Conservation (phyloP, 2,329 filamentous ascomycete species). For the Paramyrothecium sp. region DNA sequence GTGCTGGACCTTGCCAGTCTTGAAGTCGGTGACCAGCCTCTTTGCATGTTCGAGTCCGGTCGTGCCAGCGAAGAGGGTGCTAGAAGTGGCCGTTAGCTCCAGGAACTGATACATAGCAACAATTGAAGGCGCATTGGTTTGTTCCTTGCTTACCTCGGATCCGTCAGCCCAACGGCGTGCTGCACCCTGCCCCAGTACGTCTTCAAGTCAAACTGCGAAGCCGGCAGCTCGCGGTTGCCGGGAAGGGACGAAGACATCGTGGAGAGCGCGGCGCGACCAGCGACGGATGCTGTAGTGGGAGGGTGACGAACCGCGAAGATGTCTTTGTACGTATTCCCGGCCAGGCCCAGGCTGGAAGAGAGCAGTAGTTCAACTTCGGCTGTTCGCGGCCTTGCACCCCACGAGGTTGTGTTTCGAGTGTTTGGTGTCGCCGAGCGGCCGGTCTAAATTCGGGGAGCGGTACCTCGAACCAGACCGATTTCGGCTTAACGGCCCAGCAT, state of each 20-base stretch:
- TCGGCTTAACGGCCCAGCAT: neutral
- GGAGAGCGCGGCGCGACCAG: conserved; percentile 5
- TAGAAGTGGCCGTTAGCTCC: conserved; percentile 34
- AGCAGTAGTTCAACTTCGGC: neutral
- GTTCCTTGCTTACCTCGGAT: conserved; percentile 78
- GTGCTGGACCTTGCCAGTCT: conserved; percentile 71
- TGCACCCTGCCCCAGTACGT: conserved; percentile 95
- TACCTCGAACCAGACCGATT: neutral
- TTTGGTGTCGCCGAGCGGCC: neutral
- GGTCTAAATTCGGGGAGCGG: neutral
- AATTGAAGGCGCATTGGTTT: neutral
- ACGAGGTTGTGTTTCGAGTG: neutral
- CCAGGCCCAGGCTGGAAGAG: neutral
- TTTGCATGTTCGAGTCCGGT: conserved; percentile 85
- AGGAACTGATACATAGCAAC: neutral
- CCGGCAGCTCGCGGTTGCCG: conserved; percentile 76
- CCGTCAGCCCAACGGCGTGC: conserved; percentile 85
- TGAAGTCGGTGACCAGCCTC: conserved; percentile 77
- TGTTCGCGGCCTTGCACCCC: neutral
- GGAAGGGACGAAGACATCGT: conserved; percentile 66
- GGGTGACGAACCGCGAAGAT: neutral
- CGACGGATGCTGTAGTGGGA: conserved; percentile 4
- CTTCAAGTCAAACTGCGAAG: conserved; percentile 86
- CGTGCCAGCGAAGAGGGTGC: conserved; percentile 80
- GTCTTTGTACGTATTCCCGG: neutral